phyloP scores from a whole-genome alignment of 2,329 filamentous ascomycete species.

The Diaporthe sp. region DNA sequence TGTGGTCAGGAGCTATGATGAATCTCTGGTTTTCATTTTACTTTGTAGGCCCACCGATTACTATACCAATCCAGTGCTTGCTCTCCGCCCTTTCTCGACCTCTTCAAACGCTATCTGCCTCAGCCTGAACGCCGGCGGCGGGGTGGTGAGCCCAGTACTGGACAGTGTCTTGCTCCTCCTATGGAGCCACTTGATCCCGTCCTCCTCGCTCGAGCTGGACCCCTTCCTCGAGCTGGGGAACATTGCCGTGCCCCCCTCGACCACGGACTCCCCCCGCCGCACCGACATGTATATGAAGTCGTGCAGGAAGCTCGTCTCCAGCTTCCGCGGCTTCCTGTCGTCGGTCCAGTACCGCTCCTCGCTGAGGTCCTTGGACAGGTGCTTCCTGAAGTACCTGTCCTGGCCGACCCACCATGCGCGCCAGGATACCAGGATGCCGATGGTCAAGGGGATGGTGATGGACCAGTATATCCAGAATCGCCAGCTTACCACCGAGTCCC shows the following conservation, averaged over 20 bases:
- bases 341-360: slow-evolving; percentile 64
- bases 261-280: slow-evolving; percentile 41
- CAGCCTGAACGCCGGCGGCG: slow-evolving; percentile 36
- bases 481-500: slow-evolving; percentile 53
- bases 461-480: slow-evolving; percentile 64
- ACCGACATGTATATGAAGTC: slow-evolving; percentile 60
- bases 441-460: slow-evolving; percentile 58
- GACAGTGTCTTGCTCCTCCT: slow-evolving; percentile 4
- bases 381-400: slow-evolving; percentile 61
- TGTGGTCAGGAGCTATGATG: neutral
- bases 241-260: slow-evolving; percentile 7
- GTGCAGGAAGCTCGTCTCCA: slow-evolving; percentile 59
- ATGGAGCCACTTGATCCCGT: slow-evolving; percentile 11
- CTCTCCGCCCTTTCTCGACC: slow-evolving; percentile 20
- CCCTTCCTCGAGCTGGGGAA: slow-evolving; percentile 28
- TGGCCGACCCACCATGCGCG: slow-evolving; percentile 64
- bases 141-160: slow-evolving; percentile 21
- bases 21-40: neutral
- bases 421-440: slow-evolving; percentile 58
- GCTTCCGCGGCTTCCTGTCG: slow-evolving; percentile 57
- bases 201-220: slow-evolving; percentile 34
- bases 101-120: slow-evolving; percentile 38
- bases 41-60: neutral
- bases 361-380: slow-evolving; percentile 61
- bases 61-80: slow-evolving; percentile 19